Percentiles rank a stretch among this genome's conserved stretches.
Evolutionary conservation across 495 filamentous ascomycete genomes (phyloP).

Genomic region (Xylaria sp.): DNA sequence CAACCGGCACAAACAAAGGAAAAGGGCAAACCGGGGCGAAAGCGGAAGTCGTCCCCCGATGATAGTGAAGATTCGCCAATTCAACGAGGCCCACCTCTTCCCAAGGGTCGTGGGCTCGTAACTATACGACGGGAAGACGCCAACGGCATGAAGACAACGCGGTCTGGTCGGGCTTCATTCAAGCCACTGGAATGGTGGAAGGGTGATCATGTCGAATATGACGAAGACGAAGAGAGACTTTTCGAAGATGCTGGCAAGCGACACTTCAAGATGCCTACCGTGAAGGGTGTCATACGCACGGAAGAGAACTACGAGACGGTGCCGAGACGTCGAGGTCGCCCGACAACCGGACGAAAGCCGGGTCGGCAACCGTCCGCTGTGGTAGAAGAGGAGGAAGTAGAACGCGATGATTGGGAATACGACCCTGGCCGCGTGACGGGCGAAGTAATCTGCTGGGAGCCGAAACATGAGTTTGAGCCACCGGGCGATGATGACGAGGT

Average conservation of each 20-base stretch:
- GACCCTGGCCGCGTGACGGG: conserved; percentile 54
- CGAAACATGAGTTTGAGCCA: conserved; percentile 51
- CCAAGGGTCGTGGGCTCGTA: conserved; percentile 68
- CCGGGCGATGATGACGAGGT: conserved; percentile 55
- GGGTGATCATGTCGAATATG: conserved; percentile 78
- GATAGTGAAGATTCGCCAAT: conserved; percentile 50
- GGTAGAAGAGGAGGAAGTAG: conserved; percentile 47
- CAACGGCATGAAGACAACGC: conserved; percentile 54
- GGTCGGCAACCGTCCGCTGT: conserved; percentile 24
- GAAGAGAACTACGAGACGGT: conserved; percentile 56
- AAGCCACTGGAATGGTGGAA: conserved; percentile 88
- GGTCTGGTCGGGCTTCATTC: conserved; percentile 63
- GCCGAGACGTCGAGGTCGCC: conserved; percentile 36
- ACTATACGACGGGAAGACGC: conserved; percentile 73
- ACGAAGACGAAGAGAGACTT: conserved; percentile 58
- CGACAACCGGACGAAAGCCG: conserved; percentile 35
- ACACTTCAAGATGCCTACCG: conserved; percentile 65
- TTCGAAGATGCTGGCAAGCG: conserved; percentile 45
- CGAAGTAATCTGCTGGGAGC: conserved; percentile 55
- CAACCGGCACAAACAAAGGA: conserved; percentile 37
- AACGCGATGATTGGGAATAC: conserved; percentile 58
- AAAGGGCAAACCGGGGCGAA: conserved; percentile 44
- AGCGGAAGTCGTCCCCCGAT: conserved; percentile 49
- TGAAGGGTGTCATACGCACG: conserved; percentile 78
- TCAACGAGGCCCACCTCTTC: conserved; percentile 58